These are phyloP conservation scores for Helicocarpus griseus DNA, from an alignment of 2,329 filamentous ascomycete species.

Conservation along the genomic window DNA sequence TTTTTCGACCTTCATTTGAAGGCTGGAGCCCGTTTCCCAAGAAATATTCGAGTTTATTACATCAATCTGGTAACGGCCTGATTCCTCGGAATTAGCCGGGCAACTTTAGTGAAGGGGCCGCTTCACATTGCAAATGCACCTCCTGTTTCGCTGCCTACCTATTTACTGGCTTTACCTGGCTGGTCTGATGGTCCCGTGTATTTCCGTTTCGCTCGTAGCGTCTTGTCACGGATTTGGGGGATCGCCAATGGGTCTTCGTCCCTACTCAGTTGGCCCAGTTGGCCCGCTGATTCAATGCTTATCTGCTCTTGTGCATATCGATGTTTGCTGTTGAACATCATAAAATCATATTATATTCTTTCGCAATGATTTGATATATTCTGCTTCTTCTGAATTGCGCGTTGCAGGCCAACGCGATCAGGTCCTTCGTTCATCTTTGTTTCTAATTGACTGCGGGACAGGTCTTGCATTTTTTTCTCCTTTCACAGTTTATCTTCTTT, in stretches of 20 bases:
- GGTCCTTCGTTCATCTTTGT: neutral
- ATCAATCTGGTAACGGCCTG: too few relatives aligned
- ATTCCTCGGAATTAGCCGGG: too few relatives aligned
- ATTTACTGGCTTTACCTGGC: neutral
- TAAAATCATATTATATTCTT: neutral
- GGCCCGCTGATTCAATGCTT: neutral
- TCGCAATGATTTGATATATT: neutral
- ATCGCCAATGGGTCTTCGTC: neutral
- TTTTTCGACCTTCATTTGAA: too few relatives aligned
- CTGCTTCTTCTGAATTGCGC: constrained; percentile 1
- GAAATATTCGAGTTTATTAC: too few relatives aligned
- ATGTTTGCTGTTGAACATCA: neutral
- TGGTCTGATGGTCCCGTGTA: neutral
- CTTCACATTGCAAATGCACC: neutral
- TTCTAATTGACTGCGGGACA: neutral
- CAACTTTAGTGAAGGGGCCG: too few relatives aligned
- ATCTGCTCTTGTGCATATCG: neutral
- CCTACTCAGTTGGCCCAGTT: neutral
- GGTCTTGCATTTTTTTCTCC: constrained; percentile 3
- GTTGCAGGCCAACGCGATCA: constrained; percentile 10
- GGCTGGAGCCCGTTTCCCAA: too few relatives aligned
- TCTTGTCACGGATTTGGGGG: neutral
- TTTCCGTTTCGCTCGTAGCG: neutral
- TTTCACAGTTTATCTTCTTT: neutral
- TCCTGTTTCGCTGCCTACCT: neutral